phyloP scores from a whole-genome alignment of 371 early-diverging fungal genomes.

The Mycotypha africana region DNA sequence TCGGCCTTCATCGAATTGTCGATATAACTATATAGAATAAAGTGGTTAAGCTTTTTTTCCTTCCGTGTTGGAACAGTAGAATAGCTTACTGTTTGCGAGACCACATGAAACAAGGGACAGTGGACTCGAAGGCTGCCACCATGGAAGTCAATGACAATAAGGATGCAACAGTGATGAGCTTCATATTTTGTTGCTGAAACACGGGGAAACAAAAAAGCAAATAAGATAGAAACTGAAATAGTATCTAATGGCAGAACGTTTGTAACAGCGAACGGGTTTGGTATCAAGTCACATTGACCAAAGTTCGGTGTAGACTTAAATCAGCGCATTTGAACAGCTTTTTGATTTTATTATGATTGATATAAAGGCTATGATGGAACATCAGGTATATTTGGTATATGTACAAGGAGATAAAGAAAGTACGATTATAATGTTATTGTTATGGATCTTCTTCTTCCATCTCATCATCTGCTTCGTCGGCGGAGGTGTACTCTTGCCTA shows the following conservation, averaged over 20 bases:
- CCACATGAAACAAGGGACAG: constrained; percentile 32
- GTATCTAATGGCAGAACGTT: no score
- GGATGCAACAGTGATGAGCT: constrained; percentile 12
- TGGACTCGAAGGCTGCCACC: constrained; percentile 27
- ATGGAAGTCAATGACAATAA: constrained; percentile 17
- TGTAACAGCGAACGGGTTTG: no score
- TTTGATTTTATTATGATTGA: no score
- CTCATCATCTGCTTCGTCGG: constrained; percentile 37
- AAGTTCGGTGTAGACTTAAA: no score
- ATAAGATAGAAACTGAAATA: not conserved
- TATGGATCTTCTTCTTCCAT: constrained; percentile 23
- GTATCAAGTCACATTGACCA: no score
- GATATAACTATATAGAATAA: constrained; percentile 17
- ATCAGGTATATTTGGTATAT: no score
- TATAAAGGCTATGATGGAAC: no score
- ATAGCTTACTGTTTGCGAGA: constrained; percentile 27
- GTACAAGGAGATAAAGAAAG: no score
- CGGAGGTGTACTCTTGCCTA: constrained; percentile 21
- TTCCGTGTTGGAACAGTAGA: not conserved
- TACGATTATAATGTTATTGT: not conserved
- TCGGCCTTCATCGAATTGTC: constrained; percentile 5
- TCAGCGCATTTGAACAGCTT: no score
- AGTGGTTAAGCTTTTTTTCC: no score
- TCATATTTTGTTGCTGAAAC: constrained; percentile 10
- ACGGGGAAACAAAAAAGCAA: not conserved